Evolutionary conservation across 176 grass and related monocot genomes (phyloP).

Genomic region (Pharus latifolius): DNA sequence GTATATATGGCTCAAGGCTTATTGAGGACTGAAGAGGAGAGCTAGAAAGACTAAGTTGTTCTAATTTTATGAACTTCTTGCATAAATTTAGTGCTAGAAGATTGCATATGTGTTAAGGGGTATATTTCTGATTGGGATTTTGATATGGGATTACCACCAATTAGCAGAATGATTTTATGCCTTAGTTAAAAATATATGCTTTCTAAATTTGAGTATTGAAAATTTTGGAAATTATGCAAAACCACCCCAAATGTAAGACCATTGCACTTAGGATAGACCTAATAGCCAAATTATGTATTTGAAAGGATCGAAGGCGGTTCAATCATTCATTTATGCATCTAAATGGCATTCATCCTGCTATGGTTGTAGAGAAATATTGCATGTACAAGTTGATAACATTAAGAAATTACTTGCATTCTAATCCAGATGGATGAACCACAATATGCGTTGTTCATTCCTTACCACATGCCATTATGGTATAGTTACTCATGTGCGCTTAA

Average conservation of each 20-base stretch:
- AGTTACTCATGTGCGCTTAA: background rate
- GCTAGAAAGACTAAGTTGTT: too few species aligned
- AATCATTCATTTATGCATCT: background rate
- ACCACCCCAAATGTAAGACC: background rate
- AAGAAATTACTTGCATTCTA: background rate
- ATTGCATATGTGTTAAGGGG: too few species aligned
- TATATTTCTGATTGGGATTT: too few species aligned
- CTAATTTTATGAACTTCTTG: too few species aligned
- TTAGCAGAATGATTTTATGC: too few species aligned
- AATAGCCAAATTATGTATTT: background rate
- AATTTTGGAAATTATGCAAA: background rate
- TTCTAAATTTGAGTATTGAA: background rate
- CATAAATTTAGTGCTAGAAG: too few species aligned
- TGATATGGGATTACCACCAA: too few species aligned
- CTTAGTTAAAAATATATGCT: background rate
- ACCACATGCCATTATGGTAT: background rate
- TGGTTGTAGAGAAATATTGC: background rate
- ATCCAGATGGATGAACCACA: background rate
- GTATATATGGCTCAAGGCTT: too few species aligned
- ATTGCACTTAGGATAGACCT: too few species aligned
- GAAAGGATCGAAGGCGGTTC: background rate
- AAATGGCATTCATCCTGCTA: background rate
- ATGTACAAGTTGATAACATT: background rate
- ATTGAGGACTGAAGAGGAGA: too few species aligned
- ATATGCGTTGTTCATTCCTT: background rate